Evolutionary conservation across 2,329 filamentous ascomycete genomes (phyloP).

Genomic region (Hypoxylon sp.): DNA sequence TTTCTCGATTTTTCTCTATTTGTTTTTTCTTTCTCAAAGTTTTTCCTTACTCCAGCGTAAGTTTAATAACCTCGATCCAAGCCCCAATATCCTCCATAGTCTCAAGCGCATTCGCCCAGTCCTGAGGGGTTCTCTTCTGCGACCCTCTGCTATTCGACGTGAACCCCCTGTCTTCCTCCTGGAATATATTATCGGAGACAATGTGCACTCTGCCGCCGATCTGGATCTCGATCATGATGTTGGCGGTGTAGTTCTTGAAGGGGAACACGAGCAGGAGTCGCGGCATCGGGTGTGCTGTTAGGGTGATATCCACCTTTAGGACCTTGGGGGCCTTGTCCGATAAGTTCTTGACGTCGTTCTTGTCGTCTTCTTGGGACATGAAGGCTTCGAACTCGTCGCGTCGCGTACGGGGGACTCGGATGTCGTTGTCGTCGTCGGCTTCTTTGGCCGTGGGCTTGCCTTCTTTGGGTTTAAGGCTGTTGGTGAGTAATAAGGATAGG

Average conservation of each 20-base stretch:
- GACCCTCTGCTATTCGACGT: not conserved
- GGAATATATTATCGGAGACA: conserved; percentile 69
- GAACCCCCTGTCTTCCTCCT: conserved; percentile 2
- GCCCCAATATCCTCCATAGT: conserved; percentile 49
- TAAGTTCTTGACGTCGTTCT: not conserved
- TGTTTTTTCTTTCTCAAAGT: not conserved
- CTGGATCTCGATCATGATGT: conserved; percentile 71
- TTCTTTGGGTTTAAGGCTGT: conserved; percentile 67
- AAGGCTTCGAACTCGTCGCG: conserved; percentile 46
- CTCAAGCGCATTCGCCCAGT: conserved; percentile 50
- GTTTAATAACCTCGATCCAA: conserved; percentile 53
- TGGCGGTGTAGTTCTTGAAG: conserved; percentile 64
- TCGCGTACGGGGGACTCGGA: conserved; percentile 45
- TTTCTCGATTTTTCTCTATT: not conserved
- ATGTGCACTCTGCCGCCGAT: conserved; percentile 73
- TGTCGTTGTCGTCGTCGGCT: conserved; percentile 37
- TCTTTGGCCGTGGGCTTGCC: conserved; percentile 47
- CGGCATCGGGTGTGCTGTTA: conserved; percentile 66
- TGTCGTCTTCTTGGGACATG: conserved; percentile 16
- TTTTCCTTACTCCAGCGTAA: conserved; percentile 46
- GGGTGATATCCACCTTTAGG: conserved; percentile 64
- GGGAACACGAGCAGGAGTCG: conserved; percentile 70
- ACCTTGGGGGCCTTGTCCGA: not conserved
- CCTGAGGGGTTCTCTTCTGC: conserved; percentile 27
- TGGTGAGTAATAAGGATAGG: conserved; percentile 74